Evolutionary conservation across 2,329 filamentous ascomycete genomes (phyloP).

Genomic region (Fusarium protoensiforme): DNA sequence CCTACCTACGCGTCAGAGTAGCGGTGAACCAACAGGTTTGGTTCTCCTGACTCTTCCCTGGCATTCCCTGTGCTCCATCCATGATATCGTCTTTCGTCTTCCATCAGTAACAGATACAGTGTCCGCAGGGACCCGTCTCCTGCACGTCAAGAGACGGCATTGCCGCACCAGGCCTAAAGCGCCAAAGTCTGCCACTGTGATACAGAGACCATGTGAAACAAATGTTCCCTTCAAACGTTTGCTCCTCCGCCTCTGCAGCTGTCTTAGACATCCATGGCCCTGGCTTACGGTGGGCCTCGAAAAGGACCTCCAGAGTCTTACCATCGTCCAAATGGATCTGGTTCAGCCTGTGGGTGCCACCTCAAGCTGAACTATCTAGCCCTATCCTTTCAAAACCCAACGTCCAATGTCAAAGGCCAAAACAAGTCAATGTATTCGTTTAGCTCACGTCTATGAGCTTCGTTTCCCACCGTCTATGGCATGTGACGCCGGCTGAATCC

Average conservation of each 20-base stretch:
- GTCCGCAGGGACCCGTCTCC: slow-evolving; percentile 5
- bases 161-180: neutral
- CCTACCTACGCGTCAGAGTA: slow-evolving; percentile 9
- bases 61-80: neutral
- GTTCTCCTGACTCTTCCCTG: neutral
- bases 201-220: slow-evolving; percentile 9
- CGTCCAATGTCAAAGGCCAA: neutral
- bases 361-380: neutral
- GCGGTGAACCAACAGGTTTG: slow-evolving; percentile 19
- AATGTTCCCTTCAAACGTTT: neutral
- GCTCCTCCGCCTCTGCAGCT: neutral
- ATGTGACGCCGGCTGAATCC: slow-evolving; percentile 18
- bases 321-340: neutral
- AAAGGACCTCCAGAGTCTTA: neutral
- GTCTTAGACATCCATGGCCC: neutral
- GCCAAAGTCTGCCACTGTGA: neutral
- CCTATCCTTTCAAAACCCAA: neutral
- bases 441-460: neutral
- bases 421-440: neutral
- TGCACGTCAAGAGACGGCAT: neutral
- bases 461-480: slow-evolving; percentile 17
- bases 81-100: neutral
- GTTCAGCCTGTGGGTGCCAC: neutral
- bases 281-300: neutral
- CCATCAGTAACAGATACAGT: neutral